Conservation (phyloP, 2,329 filamentous ascomycete genomes). For the Didymella lethalis region DNA sequence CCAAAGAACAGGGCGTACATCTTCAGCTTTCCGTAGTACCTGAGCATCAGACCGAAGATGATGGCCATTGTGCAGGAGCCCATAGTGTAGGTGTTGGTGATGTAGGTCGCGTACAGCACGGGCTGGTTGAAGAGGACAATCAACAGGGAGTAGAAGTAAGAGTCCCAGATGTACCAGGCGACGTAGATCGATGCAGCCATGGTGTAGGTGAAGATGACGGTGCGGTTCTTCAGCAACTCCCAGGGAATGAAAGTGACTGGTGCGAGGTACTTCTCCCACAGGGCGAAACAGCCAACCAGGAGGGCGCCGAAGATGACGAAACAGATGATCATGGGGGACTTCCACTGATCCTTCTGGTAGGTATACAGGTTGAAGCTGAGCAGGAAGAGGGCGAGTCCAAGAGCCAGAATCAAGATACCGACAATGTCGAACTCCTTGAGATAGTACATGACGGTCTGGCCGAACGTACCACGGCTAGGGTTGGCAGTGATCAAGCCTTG, state of each 20-base stretch:
- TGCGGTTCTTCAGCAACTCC: constrained; percentile 59
- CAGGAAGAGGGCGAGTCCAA: constrained; percentile 70
- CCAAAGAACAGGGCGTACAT: constrained; percentile 40
- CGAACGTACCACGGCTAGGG: constrained; percentile 57
- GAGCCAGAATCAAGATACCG: constrained; percentile 67
- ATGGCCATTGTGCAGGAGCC: constrained; percentile 44
- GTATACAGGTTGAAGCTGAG: constrained; percentile 69
- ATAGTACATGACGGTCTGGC: constrained; percentile 63
- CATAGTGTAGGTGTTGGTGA: constrained; percentile 53
- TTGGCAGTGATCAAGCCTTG: constrained; percentile 59
- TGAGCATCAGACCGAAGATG: constrained; percentile 40
- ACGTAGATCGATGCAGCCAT: constrained; percentile 53
- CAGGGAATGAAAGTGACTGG: constrained; percentile 56
- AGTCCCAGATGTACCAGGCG: constrained; percentile 51
- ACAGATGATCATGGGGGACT: constrained; percentile 51
- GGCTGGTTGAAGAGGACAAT: constrained; percentile 51
- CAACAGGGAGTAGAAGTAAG: constrained; percentile 54
- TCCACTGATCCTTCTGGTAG: constrained; percentile 45
- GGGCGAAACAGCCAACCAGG: constrained; percentile 48
- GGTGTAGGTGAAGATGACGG: constrained; percentile 62
- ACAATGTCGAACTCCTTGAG: constrained; percentile 69
- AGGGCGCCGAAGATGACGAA: constrained; percentile 52
- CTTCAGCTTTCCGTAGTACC: constrained; percentile 44
- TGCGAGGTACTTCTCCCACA: constrained; percentile 54
- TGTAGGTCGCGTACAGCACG: constrained; percentile 48